Evolutionary conservation across 1,284 basidiomycete species (phyloP), one percentile per base, ranked within the genome.

Genomic region (Irpex rosettiformis): DNA sequence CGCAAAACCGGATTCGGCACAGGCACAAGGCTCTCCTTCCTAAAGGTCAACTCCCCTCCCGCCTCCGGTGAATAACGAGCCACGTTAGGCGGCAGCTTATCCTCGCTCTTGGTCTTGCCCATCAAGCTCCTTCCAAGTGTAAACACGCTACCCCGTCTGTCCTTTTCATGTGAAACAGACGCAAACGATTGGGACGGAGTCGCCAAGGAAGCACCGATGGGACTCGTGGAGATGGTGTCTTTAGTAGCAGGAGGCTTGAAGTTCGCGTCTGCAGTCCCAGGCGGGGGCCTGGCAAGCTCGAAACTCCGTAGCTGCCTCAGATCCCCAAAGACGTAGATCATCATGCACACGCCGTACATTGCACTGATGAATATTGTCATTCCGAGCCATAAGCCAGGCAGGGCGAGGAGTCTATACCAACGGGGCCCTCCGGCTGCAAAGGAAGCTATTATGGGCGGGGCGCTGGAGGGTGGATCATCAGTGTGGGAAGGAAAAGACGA

Each of bases 311-410:
- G 77, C 66, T 92, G 90, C 7, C 89, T 78, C 28, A 90, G 75
- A 70, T 92, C 89, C n/a, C 89, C 89, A 66, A 91, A 90, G 24
- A 92, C 67, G 69, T 90, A 92, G 11, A 92, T 83, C 69, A 89
- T 88, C 61, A 91, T 79, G 64, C 73, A 76, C 29, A 75, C 82
- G 2, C 89, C 89, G 64, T 89, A 82, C 45, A 89, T 65, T 54
- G 86, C 85, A 3, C 84, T 78, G 7, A 89, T 63, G 13, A 89
- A 67, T 18, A 89, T 73, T 1, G 82, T 82, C 16, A 90, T 68
- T 13, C 89, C 89, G 8, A 89, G 66, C 85, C 85, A 91, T 54
- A 89, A 67, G 0, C 86, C 86, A 0, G 88, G 88, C 1, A 89
- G 69, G 0, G 86, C 83, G 2, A 75, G 64, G n/a, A 89, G 66